Evolutionary conservation across 805 yeast genomes (phyloP).

Genomic region (Wickerhamiella lipophila): DNA sequence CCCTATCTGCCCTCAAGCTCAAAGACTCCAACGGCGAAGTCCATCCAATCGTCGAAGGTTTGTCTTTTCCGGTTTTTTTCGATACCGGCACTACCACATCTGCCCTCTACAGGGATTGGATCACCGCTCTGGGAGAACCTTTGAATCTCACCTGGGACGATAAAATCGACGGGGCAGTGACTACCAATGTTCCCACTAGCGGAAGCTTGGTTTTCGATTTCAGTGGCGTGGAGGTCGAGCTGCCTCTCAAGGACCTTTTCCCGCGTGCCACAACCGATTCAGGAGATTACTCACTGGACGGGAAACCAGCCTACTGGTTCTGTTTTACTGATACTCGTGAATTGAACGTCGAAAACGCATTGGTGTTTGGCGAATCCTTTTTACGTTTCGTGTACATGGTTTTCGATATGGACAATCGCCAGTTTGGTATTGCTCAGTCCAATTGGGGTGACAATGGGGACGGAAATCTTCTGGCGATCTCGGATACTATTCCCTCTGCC

Average conservation of each 20-base stretch:
- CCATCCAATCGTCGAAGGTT: neutral
- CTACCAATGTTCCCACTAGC: neutral
- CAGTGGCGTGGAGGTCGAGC: constrained; percentile 6
- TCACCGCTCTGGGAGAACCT: neutral
- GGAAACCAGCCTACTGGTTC: neutral
- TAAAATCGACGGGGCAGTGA: neutral
- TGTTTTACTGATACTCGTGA: neutral
- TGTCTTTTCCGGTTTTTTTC: neutral
- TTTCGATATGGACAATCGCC: constrained; percentile 44
- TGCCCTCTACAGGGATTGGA: neutral
- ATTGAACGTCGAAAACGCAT: neutral
- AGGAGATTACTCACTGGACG: neutral
- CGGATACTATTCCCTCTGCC: neutral
- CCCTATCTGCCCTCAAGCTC: neutral
- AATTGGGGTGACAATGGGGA: neutral
- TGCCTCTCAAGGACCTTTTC: neutral
- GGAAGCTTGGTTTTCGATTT: constrained; percentile 7
- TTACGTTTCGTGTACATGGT: constrained; percentile 53
- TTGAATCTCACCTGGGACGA: neutral
- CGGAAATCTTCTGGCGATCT: neutral
- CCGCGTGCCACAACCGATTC: neutral
- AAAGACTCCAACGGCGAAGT: neutral
- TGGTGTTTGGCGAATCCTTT: constrained; percentile 45
- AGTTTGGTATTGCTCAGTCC: constrained; percentile 46
- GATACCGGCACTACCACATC: neutral